Base-by-base conservation (phyloP, 805 yeast genomes). In the Myxozyma melibiosi region DNA sequence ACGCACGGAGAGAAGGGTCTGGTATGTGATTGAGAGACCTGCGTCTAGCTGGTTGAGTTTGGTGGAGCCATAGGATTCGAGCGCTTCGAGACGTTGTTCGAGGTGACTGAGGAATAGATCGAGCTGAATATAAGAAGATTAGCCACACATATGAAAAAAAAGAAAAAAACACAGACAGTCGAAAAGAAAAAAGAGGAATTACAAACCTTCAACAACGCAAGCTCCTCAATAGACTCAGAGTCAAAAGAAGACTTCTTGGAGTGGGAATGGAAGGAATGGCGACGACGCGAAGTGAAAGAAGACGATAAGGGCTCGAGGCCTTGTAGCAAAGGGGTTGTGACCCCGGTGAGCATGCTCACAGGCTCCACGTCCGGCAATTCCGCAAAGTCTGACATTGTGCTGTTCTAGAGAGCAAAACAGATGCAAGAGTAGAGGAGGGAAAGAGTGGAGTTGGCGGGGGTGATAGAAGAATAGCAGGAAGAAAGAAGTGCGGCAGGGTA, bases 61-160 rank as follows among this genome's bases (percentile, higher is more conserved):
- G 37, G 58, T 55, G 6, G 70, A 56, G 4, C 72, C 70, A 50
- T 58, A 67, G 44, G 65, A 62, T 63, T 74, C 78, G 60, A 74
- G 62, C 22, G 66, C 60, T 31, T 64, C 66, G 38, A 74, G 64
- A 31, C 69, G 63, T 46, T 64, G 54, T 33, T 57, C 68, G 8
- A 66, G 57, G 30, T 60, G 62, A 30, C 50, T 51, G 22, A 66
- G 53, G 44, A 67, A 66, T 18, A 52, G 37, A 40, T 67, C 70
- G 28, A 66, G 52, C 62, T 63, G 34, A 3, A 56, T 49, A 18
- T 69, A 61, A n/a, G 66, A 62, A 14, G 62, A 61, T 45, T 63
- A 65, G 13, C 71, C 67, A 64, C 34, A 69, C 64, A 45, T 31
- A 9, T 9, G 16, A 14, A 46, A n/a, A 8, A 14, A 18, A 7